Evolutionary conservation across 2,329 filamentous ascomycete species (phyloP), one percentile per base, ranked within the genome.

Genomic region (Ascochyta pisi): DNA sequence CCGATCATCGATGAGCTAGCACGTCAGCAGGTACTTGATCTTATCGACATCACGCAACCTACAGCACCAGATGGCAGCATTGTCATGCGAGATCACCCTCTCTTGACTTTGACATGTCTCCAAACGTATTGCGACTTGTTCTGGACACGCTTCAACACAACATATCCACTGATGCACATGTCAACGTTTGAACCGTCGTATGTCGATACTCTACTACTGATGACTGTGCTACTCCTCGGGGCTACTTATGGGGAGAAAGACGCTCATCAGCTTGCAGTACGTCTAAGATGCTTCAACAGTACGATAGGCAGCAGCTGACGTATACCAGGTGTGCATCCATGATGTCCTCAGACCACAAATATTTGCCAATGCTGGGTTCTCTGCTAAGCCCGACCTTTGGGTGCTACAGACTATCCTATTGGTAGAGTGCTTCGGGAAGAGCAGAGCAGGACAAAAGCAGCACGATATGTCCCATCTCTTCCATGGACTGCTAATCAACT

Each of bases 401-500:
- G 81, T 86, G 0, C 62, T 88, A 0, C 84, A 88, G 57, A 83
- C 84, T 0, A 86, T 88, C 31, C 70, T 88, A 8, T 72, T 88
- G 0, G 84, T 87, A 0, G 86, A 88, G 59, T 87, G 85, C 60
- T 87, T 88, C 51, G 86, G 86, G 3, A 88, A 88, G 66, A 85
- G 83, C 34, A 76, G 85, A 50, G 85, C 85, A 0, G 85, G 85
- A 0, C 84, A 86, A 58, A 84, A 84, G 44, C 85, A 88, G 62
- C 83, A 87, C 55, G 85, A 88, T 24, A 85, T 85, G 78, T 83
- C 83, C 4, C 85, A 87, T 63, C 70, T 88, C 0, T 88, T 84
- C 61, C 82, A 84, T 64, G 82, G 81, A 2, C 68, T 84, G 0
- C 69, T 84, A 2, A 84, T 84, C 63, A 84, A 84, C 45, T 71